Base-by-base conservation (phyloP, 768 basidiomycete genomes). In the Coprinopsis strossmayeri region DNA sequence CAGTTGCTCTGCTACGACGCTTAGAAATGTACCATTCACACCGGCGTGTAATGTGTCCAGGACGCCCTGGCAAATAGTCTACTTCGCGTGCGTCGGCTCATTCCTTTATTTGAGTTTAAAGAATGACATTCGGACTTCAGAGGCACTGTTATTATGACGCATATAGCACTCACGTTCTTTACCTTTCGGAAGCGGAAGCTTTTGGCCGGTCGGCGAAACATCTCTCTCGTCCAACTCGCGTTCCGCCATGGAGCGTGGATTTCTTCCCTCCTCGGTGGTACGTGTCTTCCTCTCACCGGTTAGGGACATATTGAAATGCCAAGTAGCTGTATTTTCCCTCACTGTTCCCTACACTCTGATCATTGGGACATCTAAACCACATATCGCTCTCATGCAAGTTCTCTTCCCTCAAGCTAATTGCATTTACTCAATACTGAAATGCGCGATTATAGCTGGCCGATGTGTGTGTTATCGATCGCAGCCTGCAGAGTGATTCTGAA, bases 181-280 rank as follows among this genome's bases (percentile, higher is more conserved):
- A 40, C 47, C 3, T 48, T 39, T 21, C 1, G 9, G 10, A 48
- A 48, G 40, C 35, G 47, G 18, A 9, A 26, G 27, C 7, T 38
- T 21, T 18, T 48, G 47, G 47, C 26, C 17, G 38, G 37, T 15
- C 47, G 40, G 25, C 34, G 23, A 13, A 34, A 48, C 12, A 18
- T 39, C 13, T 37, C 47, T 3, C 21, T 48, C 34, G 4, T 48
- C 24, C 38, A 21, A 25, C 26, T 48, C 5, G 47, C 40, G 2
- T 39, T 48, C 20, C 35, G 47, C 37, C 35, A 48, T 26, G 37
- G 47, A 5, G 18, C 47, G n/a, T 48, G 47, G 47, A 48, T 48
- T 11, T 48, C 47, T 1, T n/a, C 37, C 5, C 17, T 48, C 3
- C 12, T 48, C 3, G 38, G 37, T 27, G 25, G 47, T 48, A 30